These are phyloP conservation scores for Hymenoscyphus linearis DNA, from an alignment of 2,329 filamentous ascomycete species.

Conservation along the genomic window DNA sequence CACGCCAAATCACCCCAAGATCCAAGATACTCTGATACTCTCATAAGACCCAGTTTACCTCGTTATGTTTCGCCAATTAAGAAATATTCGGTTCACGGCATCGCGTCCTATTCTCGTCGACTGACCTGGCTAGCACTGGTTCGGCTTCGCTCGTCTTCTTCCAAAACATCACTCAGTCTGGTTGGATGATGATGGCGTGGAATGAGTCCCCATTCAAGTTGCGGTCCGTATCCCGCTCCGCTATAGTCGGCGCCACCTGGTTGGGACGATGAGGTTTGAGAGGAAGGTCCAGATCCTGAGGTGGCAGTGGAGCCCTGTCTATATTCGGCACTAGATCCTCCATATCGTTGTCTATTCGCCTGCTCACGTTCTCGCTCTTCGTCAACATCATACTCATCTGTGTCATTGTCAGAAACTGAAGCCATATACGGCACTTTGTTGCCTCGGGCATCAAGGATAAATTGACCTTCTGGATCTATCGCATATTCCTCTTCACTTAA, in stretches of 20 bases:
- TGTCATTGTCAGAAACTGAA: constrained; percentile 45
- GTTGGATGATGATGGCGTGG: constrained; percentile 84
- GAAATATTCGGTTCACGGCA: neutral
- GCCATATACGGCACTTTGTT: constrained; percentile 47
- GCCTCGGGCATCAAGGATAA: constrained; percentile 56
- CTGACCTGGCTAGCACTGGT: constrained; percentile 49
- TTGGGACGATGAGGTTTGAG: constrained; percentile 15
- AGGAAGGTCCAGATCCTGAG: constrained; percentile 12
- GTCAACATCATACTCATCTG: constrained; percentile 53
- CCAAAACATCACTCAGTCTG: constrained; percentile 80
- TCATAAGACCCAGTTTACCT: neutral
- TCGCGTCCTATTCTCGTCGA: constrained; percentile 13
- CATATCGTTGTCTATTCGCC: constrained; percentile 24
- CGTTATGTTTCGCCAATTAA: neutral
- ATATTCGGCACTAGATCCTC: constrained; percentile 25
- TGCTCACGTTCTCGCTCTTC: constrained; percentile 25
- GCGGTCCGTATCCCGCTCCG: constrained; percentile 57
- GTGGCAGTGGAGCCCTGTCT: constrained; percentile 22
- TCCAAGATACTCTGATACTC: neutral
- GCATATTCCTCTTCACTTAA: constrained; percentile 70
- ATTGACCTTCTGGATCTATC: constrained; percentile 55
- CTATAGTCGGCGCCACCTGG: constrained; percentile 52
- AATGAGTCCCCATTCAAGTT: constrained; percentile 69
- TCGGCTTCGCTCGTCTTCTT: constrained; percentile 75
- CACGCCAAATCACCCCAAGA: neutral